Evolutionary conservation across 2,329 filamentous ascomycete genomes (phyloP).

Genomic region (Nothophoma quercina): DNA sequence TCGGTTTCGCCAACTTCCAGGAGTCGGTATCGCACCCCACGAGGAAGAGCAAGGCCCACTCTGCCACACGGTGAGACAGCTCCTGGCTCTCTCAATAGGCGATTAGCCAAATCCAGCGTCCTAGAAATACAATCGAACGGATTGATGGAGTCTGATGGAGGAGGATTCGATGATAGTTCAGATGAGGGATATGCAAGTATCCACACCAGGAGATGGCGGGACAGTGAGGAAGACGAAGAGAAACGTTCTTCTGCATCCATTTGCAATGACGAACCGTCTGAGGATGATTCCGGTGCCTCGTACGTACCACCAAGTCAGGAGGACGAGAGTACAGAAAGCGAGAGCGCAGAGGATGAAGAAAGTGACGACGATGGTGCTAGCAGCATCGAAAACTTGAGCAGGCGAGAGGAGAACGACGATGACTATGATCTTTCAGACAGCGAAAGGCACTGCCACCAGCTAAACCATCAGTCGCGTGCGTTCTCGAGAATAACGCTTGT

Average conservation of each 20-base stretch:
- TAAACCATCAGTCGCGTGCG: neutral
- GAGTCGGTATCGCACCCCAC: neutral
- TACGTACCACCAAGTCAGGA: neutral
- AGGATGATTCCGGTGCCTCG: neutral
- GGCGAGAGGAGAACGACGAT: neutral
- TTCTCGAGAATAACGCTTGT: too few relatives aligned
- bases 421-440: neutral
- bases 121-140: neutral
- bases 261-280: neutral
- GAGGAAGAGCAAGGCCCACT: neutral
- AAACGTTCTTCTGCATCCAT: neutral
- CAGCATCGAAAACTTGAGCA: neutral
- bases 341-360: neutral
- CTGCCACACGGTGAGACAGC: neutral
- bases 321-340: neutral
- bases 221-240: neutral
- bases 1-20: neutral
- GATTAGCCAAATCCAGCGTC: neutral
- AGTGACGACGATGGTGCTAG: neutral
- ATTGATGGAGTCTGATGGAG: neutral
- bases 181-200: neutral
- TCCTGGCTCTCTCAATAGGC: neutral
- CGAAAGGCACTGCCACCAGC: neutral
- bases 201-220: neutral
- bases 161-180: neutral